Evolutionary conservation across 371 early-diverging fungal species (phyloP), one percentile per base, ranked within the genome.

Genomic region (Apophysomyces elegans): DNA sequence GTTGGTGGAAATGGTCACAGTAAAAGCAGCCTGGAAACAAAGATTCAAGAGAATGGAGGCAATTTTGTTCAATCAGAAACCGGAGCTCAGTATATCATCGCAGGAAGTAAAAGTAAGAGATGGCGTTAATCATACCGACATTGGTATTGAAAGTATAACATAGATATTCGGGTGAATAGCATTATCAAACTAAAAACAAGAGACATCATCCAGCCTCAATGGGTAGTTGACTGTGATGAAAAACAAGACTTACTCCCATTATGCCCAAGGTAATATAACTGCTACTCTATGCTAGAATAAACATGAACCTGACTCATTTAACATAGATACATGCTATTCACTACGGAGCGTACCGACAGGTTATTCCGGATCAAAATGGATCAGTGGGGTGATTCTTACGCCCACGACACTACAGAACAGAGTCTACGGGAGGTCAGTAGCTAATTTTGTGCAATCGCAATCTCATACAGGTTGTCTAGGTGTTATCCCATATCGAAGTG

Each of bases 31-130:
- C 63, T 92, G 43, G 91, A 91, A 66, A 65, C 68, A 1, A 36
- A 83, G 62, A 84, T 91, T 47, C 74, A 83, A 57, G 74, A 81
- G 57, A 81, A 88, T 61, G 93, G 92, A 6, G 94, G 91, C 2
- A 76, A 64, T 1, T 84, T 80, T 32, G 78, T 83, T 11, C 91
- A 91, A 66, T 81, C 80, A 63, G 78, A 72, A n/a, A 77, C 38
- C 37, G 63, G 70, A 72, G 74, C 79, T 5, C 61, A 74, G n/a
- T 76, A 75, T 59, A 73, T 91, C 13, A 75, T 92, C 61, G 89
- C 90, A 2, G 89, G 88, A 4, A 69, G 65, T 14, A 54, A 67
- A 37, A 78, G 86, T 85, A 73, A 67, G 63, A n/a, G 16, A 56
- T 43, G 14, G 56, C 36, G 16, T 37, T 45, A 8, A 26, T 2